Base-by-base conservation (phyloP, 768 basidiomycete genomes). In the Leccinum incarnatum region DNA sequence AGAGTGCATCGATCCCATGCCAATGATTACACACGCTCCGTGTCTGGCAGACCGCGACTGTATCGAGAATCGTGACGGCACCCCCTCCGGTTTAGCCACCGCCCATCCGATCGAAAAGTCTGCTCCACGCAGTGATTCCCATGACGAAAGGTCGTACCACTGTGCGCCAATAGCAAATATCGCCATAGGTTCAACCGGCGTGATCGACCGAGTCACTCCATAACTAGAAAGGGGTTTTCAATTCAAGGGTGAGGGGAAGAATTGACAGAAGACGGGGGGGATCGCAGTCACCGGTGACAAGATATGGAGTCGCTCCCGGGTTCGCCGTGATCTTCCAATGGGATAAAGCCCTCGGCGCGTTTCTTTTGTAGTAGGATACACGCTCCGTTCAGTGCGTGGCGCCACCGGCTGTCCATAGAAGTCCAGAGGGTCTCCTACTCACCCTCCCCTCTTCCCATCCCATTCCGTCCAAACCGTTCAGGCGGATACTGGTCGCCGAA, bases 21-120 rank as follows among this genome's bases (percentile, higher is more conserved):
- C 19, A 17, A 27, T 34, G 4, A 40, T 19, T 6, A 15, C 17
- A 19, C 14, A 37, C 37, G 37, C 19, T 45, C 42, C 42, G 42
- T 45, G 42, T 45, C 32, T 11, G 40, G 25, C 40, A 34, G 10
- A 14, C n/a, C 37, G 11, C 19, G 5, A 45, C 2, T 29, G 34
- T 42, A 27, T 58, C 56, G 55, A 59, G 62, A 64, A 68, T 70
- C 64, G 29, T 37, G 42, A 52, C 49, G 50, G 17, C 8, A 3
- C 47, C 60, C 65, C 67, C 57, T 65, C 48, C 32, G 56, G 46
- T 48, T 23, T 23, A 48, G 46, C 19, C 47, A 25, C 23, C 25
- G 9, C 42, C 42, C 10, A 45, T 45, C 19, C 42, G n/a, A 45
- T 45, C 42, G n/a, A 56, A 40, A 49, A 42, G 49, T 10, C 15